Evolutionary conservation across 805 yeast species (phyloP).

Genomic region (Yarrowia yakushimensis): DNA sequence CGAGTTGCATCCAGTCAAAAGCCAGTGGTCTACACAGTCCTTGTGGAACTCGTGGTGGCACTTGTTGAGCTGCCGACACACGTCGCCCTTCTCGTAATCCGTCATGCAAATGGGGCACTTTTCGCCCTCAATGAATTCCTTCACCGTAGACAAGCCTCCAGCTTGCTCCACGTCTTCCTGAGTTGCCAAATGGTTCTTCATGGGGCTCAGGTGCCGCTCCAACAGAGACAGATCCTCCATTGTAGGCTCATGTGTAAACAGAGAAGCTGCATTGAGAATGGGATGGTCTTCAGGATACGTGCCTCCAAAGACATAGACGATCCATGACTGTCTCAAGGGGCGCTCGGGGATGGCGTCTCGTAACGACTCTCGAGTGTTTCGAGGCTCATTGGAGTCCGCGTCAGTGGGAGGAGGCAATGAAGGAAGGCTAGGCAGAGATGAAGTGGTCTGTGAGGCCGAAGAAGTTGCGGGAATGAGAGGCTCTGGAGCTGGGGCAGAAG

Average conservation of each 20-base stretch:
- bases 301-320: slow-evolving; percentile 61
- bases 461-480: background rate
- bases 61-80: slow-evolving; percentile 43
- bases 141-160: slow-evolving; percentile 40
- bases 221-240: slow-evolving; percentile 49
- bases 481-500: background rate
- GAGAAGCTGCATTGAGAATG: slow-evolving; percentile 46
- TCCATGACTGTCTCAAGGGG: slow-evolving; percentile 48
- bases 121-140: slow-evolving; percentile 36
- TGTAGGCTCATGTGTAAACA: slow-evolving; percentile 49
- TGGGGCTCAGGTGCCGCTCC: slow-evolving; percentile 48
- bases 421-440: background rate
- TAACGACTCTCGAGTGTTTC: slow-evolving; percentile 6
- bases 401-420: background rate
- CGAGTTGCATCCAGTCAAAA: slow-evolving; percentile 49
- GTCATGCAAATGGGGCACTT: slow-evolving; percentile 53
- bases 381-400: background rate
- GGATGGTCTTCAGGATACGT: slow-evolving; percentile 50
- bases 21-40: slow-evolving; percentile 58
- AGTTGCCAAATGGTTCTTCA: slow-evolving; percentile 45
- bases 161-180: slow-evolving; percentile 42
- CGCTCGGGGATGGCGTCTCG: slow-evolving; percentile 9
- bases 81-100: slow-evolving; percentile 47
- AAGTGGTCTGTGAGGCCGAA: background rate
- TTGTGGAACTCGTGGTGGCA: slow-evolving; percentile 55